Conservation (phyloP, 1,139 yeast genomes). For the Kodamaea suecica region DNA sequence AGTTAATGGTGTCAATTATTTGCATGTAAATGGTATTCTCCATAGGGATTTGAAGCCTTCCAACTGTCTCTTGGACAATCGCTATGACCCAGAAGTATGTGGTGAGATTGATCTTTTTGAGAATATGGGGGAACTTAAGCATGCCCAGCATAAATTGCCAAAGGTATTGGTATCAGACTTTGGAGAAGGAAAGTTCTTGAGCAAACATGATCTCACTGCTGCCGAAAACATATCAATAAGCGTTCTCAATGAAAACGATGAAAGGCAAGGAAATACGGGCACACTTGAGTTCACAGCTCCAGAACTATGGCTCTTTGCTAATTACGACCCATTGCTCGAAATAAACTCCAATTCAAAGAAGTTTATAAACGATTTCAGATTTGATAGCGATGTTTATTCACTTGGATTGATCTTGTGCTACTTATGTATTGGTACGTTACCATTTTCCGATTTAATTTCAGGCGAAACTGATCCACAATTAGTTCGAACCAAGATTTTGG, state of each 20-base stretch:
- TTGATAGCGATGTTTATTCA: slow-evolving; percentile 75
- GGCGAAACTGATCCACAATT: slow-evolving; percentile 37
- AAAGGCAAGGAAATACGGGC: slow-evolving; percentile 68
- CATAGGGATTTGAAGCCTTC: slow-evolving; percentile 90
- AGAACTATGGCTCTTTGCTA: slow-evolving; percentile 51
- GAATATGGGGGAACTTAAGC: slow-evolving; percentile 20
- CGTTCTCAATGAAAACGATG: slow-evolving; percentile 14
- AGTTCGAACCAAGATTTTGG: slow-evolving; percentile 25
- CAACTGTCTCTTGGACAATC: slow-evolving; percentile 62
- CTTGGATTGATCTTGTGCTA: slow-evolving; percentile 78
- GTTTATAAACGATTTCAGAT: slow-evolving; percentile 53
- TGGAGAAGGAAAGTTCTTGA: slow-evolving; percentile 83
- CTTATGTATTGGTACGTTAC: slow-evolving; percentile 66
- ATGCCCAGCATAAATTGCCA: slow-evolving; percentile 44
- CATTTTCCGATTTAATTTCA: slow-evolving; percentile 38
- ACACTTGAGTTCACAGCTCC: slow-evolving; percentile 88
- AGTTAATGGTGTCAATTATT: slow-evolving; percentile 63
- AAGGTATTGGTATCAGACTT: slow-evolving; percentile 78
- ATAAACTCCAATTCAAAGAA: slow-evolving; percentile 13
- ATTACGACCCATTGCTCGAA: slow-evolving; percentile 18
- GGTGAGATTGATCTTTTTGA: slow-evolving; percentile 12
- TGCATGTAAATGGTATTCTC: slow-evolving; percentile 71
- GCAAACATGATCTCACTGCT: slow-evolving; percentile 22
- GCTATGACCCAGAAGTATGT: slow-evolving; percentile 18
- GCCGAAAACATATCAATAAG: slow-evolving; percentile 12